Evolutionary conservation across 2,329 filamentous ascomycete genomes (phyloP), one percentile per base, ranked within the genome.

Genomic region (Cadophora sp.): DNA sequence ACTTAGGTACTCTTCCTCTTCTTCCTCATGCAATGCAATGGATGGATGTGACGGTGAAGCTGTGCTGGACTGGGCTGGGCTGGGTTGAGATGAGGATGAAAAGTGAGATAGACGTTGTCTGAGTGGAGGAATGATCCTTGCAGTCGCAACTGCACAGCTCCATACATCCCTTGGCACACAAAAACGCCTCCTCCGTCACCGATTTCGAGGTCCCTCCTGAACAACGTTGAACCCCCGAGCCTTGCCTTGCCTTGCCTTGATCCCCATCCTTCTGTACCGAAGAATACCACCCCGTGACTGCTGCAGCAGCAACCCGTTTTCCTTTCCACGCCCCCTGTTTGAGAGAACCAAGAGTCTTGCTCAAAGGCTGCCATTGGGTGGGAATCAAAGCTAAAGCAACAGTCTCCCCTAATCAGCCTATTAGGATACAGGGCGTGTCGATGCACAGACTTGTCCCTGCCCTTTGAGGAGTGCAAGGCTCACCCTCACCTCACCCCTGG

Each of bases 121-220:
- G 27, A 14, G n/a, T 20, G 60, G 48, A 39, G 24, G 60, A 50
- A 53, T 59, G 14, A 59, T 20, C 62, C 62, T 27, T 59, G 62
- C 24, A 14, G 16, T 47, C 5, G 33, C 16, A 43, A 27, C 2
- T 59, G 41, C 16, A 13, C 59, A 41, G 45, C 43, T 18, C 33
- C 43, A 61, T 50, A 36, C 13, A n/a, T n/a, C n/a, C 20, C 33
- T 55, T 18, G 7, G 22, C 27, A n/a, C 45, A 18, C 47, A 24
- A 41, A 27, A 48, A 56, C 33, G 48, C 61, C 61, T 45, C 53
- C 62, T 58, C 27, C 45, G 43, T 48, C 62, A 59, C 33, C 14
- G 27, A 22, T 33, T 55, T 51, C 16, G 45, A 48, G 45, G 7
- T 48, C 3, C 9, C 9, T n/a, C n/a, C 45, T 48, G 9, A 11